Conservation (phyloP, 2,329 filamentous ascomycete species). For the Fusarium vanettenii region DNA sequence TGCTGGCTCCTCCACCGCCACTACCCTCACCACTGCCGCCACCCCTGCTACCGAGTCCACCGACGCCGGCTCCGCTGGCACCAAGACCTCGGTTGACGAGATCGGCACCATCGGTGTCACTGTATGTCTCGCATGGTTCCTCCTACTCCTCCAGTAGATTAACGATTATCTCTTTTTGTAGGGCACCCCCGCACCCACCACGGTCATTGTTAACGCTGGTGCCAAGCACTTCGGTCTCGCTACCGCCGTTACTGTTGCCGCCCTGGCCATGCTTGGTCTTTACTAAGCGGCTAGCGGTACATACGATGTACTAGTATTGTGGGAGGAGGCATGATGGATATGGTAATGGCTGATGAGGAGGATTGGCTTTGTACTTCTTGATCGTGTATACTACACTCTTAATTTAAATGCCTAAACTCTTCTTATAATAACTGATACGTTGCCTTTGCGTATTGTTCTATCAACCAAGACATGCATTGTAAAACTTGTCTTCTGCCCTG, state of each 20-base stretch:
- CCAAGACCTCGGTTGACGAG: conserved; percentile 8
- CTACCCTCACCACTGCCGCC: conserved; percentile 5
- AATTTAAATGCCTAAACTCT: background rate
- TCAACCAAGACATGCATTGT: background rate
- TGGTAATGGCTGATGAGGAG: background rate
- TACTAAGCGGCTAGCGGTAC: conserved; percentile 4
- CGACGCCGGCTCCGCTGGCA: background rate
- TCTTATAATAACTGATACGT: background rate
- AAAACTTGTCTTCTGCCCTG: background rate
- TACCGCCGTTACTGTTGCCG: background rate
- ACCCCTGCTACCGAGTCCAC: background rate
- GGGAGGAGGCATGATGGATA: background rate
- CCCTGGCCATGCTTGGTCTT: conserved; percentile 5
- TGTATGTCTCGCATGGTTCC: conserved; percentile 2
- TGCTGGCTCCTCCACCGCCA: background rate
- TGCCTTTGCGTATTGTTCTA: background rate
- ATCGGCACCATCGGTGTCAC: conserved; percentile 26
- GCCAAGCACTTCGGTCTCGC: conserved; percentile 20
- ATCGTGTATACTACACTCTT: background rate
- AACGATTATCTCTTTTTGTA: background rate
- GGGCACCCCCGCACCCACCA: conserved; percentile 16
- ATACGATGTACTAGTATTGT: background rate
- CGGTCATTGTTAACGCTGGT: conserved; percentile 12
- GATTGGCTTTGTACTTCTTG: conserved; percentile 1
- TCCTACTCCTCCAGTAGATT: background rate